Evolutionary conservation across 2,329 filamentous ascomycete genomes (phyloP).

Genomic region (Microdochium paspali): DNA sequence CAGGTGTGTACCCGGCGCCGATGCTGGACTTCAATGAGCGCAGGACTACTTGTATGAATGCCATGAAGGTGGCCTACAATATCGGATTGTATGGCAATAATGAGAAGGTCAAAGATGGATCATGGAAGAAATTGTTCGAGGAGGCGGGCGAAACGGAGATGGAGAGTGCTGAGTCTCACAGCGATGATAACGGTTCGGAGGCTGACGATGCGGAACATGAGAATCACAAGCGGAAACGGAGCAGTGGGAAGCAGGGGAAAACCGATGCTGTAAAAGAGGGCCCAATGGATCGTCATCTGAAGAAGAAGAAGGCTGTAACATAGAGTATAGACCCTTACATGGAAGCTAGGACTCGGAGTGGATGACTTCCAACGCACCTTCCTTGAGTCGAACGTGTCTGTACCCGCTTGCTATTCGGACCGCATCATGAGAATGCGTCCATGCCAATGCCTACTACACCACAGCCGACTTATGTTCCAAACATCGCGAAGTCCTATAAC

Average conservation of each 20-base stretch:
- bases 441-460: too few relatives aligned
- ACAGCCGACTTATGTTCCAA: too few relatives aligned
- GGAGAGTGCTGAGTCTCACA: constrained; percentile 24
- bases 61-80: constrained; percentile 62
- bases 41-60: constrained; percentile 51
- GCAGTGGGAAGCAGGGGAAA: not conserved
- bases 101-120: constrained; percentile 50
- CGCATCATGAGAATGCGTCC: too few relatives aligned
- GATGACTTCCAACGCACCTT: too few relatives aligned
- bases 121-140: constrained; percentile 37
- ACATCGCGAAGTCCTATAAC: too few relatives aligned
- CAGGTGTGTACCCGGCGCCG: constrained; percentile 57
- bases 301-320: not conserved
- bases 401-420: too few relatives aligned
- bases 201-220: constrained; percentile 13
- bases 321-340: not conserved
- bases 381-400: too few relatives aligned
- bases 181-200: constrained; percentile 22
- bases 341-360: too few relatives aligned
- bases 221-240: constrained; percentile 4
- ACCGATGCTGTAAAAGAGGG: constrained; percentile 8
- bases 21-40: constrained; percentile 67
- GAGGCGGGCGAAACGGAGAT: constrained; percentile 27
- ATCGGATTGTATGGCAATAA: constrained; percentile 57
- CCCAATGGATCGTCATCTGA: constrained; percentile 4